phyloP scores from a whole-genome alignment of 345 rosid species.

The Tarenaya hassleriana region DNA sequence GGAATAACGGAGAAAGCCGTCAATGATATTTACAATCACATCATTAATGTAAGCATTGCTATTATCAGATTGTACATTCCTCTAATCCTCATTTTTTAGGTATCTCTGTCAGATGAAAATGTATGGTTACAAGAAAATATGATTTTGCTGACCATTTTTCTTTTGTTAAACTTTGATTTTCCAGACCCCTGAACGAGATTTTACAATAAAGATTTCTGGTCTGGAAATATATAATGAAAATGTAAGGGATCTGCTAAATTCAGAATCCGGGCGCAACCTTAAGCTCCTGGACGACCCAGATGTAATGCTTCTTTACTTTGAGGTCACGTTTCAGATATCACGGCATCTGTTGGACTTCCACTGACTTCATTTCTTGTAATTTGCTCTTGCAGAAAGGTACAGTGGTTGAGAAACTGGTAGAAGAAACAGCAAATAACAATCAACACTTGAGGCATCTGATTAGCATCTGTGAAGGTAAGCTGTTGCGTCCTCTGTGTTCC shows the following conservation, averaged over 20 bases:
- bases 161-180: slow-evolving; percentile 22
- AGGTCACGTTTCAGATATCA: background rate
- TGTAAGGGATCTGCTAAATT: slow-evolving; percentile 83
- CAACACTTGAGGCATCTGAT: slow-evolving; percentile 80
- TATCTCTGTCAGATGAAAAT: too few relatives aligned
- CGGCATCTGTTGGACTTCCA: slow-evolving; percentile 1
- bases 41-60: slow-evolving; percentile 51
- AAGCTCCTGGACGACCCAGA: slow-evolving; percentile 99
- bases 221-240: slow-evolving; percentile 95
- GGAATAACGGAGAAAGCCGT: slow-evolving; percentile 99
- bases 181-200: slow-evolving; percentile 97
- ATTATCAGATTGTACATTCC: slow-evolving; percentile 8
- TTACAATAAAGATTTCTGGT: slow-evolving; percentile 88
- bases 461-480: slow-evolving; percentile 83
- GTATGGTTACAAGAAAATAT: too few relatives aligned
- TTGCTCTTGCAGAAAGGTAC: slow-evolving; percentile 77
- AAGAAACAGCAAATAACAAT: slow-evolving; percentile 75
- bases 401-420: slow-evolving; percentile 90
- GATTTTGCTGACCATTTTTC: slow-evolving; percentile 12
- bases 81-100: slow-evolving; percentile 1
- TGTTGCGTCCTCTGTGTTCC: too few relatives aligned
- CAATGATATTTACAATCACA: slow-evolving; percentile 81
- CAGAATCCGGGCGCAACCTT: slow-evolving; percentile 85
- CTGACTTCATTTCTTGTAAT: slow-evolving; percentile 1
- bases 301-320: slow-evolving; percentile 38